Percentiles rank a stretch among this genome's conserved stretches.
Evolutionary conservation across 495 filamentous ascomycete genomes (phyloP).

Genomic region (Aspergillus cristatus): DNA sequence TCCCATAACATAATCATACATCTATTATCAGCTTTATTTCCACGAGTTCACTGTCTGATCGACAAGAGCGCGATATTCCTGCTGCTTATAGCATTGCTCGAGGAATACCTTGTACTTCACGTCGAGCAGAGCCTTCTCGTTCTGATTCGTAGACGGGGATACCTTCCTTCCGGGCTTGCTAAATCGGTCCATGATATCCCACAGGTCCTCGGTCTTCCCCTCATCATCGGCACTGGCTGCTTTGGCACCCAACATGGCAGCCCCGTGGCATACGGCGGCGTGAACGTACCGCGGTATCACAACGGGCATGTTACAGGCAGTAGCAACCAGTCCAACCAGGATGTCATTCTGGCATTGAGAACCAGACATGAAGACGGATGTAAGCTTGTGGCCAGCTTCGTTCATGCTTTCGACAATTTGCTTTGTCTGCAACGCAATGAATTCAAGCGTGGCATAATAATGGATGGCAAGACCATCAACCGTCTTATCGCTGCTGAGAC

Average conservation of each 20-base stretch:
- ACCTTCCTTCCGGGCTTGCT: conserved; percentile 85
- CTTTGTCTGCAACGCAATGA: conserved; percentile 90
- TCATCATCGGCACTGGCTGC: conserved; percentile 69
- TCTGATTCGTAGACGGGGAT: conserved; percentile 54
- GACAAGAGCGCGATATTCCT: conserved; percentile 51
- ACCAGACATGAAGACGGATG: conserved; percentile 95
- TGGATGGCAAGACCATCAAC: conserved; percentile 79
- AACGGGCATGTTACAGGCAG: conserved; percentile 84
- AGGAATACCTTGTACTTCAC: conserved; percentile 75
- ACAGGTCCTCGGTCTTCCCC: conserved; percentile 76
- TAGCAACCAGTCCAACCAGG: conserved; percentile 81
- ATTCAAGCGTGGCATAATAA: conserved; percentile 93
- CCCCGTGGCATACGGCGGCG: conserved; percentile 93
- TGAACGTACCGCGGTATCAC: conserved; percentile 85
- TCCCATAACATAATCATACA: no score
- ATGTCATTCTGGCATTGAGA: conserved; percentile 94
- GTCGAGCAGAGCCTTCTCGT: conserved; percentile 68
- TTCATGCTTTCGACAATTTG: conserved; percentile 96
- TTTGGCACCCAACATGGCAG: conserved; percentile 94
- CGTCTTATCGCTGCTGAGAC: conserved; percentile 73
- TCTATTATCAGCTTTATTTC: conserved; percentile 6
- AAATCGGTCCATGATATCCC: conserved; percentile 97
- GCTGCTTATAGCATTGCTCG: conserved; percentile 54
- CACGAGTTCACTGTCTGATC: conserved; percentile 48
- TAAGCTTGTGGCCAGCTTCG: conserved; percentile 68